phyloP scores from a whole-genome alignment of 495 filamentous ascomycete species.

The Annulohypoxylon bovei region DNA sequence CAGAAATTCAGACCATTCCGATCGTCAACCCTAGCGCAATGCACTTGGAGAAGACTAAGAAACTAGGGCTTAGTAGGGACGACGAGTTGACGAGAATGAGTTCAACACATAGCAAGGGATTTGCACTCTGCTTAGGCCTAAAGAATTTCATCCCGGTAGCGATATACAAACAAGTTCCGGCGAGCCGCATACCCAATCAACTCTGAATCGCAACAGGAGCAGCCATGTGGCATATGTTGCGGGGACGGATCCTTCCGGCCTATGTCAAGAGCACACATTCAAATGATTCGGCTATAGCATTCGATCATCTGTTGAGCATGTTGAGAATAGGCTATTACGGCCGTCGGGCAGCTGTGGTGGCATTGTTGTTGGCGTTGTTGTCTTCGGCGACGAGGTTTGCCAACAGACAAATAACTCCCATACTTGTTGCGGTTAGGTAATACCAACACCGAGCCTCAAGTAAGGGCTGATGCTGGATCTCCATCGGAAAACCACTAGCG shows the following conservation, averaged over 20 bases:
- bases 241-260: conserved; percentile 9
- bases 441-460: conserved; percentile 29
- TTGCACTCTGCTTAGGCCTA: conserved; percentile 1
- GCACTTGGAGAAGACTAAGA: neutral
- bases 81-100: conserved; percentile 2
- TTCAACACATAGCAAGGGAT: conserved; percentile 2
- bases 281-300: conserved; percentile 6
- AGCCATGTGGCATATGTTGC: conserved; percentile 25
- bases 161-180: neutral
- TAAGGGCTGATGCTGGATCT: conserved; percentile 26
- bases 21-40: neutral
- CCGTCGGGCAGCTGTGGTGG: conserved; percentile 11
- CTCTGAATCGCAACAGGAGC: conserved; percentile 4
- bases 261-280: conserved; percentile 1
- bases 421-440: neutral
- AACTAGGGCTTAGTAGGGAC: conserved; percentile 4
- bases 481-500: conserved; percentile 11
- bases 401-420: conserved; percentile 1
- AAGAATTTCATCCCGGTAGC: neutral
- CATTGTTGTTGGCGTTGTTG: conserved; percentile 6
- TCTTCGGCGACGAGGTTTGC: conserved; percentile 7
- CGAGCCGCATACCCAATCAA: neutral
- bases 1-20: neutral
- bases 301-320: neutral
- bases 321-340: conserved; percentile 36